phyloP scores from a whole-genome alignment of 2,329 filamentous ascomycete species.

The Neospermospora avenae region DNA sequence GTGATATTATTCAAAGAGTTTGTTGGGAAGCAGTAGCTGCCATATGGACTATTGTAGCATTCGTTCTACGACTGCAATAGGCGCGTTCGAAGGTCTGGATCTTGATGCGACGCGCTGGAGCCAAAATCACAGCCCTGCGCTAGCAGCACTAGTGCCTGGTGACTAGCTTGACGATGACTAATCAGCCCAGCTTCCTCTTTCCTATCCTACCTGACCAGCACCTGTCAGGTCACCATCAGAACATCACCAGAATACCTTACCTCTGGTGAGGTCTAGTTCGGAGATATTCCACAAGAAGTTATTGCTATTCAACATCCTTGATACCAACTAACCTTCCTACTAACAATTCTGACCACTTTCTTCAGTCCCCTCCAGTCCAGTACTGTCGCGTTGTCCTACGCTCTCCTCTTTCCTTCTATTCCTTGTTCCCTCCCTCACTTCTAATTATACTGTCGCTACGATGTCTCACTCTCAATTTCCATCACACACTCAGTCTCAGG shows the following conservation, averaged over 20 bases:
- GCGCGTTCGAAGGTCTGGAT: not conserved
- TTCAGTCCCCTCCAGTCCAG: no score
- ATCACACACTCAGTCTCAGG: constrained; percentile 19
- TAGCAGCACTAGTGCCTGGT: not conserved
- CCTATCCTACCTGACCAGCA: no score
- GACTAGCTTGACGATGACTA: not conserved
- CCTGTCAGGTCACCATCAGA: not conserved
- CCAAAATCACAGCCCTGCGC: not conserved
- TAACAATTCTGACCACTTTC: not conserved
- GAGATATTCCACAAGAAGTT: not conserved
- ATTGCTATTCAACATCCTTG: constrained; percentile 14
- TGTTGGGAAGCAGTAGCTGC: constrained; percentile 7
- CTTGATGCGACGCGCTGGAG: constrained; percentile 14
- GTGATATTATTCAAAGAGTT: not conserved
- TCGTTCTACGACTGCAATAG: not conserved
- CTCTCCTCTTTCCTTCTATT: not conserved
- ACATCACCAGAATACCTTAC: no score
- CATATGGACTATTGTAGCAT: constrained; percentile 17
- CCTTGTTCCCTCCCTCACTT: not conserved
- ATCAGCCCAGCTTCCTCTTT: not conserved
- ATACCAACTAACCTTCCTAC: constrained; percentile 11
- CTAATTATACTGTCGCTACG: not conserved
- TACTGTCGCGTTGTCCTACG: not conserved
- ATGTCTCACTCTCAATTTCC: not conserved
- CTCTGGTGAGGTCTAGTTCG: no score